Evolutionary conservation across 1,139 yeast species (phyloP).

Genomic region (Protomyces lactucae-debilis): DNA sequence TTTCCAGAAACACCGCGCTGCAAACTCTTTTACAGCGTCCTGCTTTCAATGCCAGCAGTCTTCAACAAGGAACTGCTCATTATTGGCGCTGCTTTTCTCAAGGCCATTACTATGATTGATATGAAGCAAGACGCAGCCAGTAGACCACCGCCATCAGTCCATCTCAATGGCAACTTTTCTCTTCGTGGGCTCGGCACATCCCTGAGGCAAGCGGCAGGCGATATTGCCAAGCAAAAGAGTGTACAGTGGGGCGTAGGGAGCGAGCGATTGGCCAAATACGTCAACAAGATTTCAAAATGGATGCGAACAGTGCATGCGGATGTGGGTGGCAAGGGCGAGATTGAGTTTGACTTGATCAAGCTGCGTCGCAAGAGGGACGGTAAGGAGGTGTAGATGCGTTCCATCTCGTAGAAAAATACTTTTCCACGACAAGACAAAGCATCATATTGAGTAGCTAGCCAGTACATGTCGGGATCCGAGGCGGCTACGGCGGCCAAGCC

Average conservation of each 20-base stretch:
- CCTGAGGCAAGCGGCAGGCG: slow-evolving; percentile 21
- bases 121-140: slow-evolving; percentile 12
- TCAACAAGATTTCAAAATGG: slow-evolving; percentile 11
- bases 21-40: background rate
- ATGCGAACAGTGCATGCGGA: slow-evolving; percentile 9
- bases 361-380: slow-evolving; percentile 1
- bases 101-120: slow-evolving; percentile 25
- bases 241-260: slow-evolving; percentile 26
- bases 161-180: slow-evolving; percentile 3
- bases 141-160: slow-evolving; percentile 8
- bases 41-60: slow-evolving; percentile 10
- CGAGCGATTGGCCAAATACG: slow-evolving; percentile 22
- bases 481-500: background rate
- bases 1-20: slow-evolving; percentile 4
- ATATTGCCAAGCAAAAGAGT: slow-evolving; percentile 23
- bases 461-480: background rate
- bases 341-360: slow-evolving; percentile 9
- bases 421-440: background rate
- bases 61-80: slow-evolving; percentile 21
- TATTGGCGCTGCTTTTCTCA: slow-evolving; percentile 19
- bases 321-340: slow-evolving; percentile 11
- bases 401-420: background rate
- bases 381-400: background rate
- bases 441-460: background rate
- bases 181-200: slow-evolving; percentile 12